Conservation (phyloP, 2,329 filamentous ascomycete genomes). For the Arthrobotrys sinensis region DNA sequence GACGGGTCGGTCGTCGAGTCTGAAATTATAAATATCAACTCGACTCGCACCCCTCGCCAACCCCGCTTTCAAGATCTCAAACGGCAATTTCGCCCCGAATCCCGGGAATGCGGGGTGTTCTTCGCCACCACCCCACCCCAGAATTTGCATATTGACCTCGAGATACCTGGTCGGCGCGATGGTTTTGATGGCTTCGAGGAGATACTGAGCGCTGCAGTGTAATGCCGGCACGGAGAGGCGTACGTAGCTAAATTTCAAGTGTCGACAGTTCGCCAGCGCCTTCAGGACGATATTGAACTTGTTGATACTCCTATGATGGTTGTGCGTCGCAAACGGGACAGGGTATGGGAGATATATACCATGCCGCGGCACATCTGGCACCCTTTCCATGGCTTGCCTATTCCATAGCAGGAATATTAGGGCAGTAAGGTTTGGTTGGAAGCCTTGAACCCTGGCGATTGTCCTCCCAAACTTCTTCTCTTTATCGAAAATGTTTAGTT, state of each 20-base stretch:
- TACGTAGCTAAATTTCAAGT: conserved; percentile 43
- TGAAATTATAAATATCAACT: conserved; percentile 46
- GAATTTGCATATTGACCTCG: conserved; percentile 45
- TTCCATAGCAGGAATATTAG: conserved; percentile 47
- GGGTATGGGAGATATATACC: conserved; percentile 38
- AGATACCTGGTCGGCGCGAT: conserved; percentile 54
- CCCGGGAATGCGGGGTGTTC: conserved; percentile 33
- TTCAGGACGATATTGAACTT: conserved; percentile 42
- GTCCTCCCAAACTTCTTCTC: conserved; percentile 27
- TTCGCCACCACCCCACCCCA: conserved; percentile 38
- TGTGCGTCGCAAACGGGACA: conserved; percentile 21
- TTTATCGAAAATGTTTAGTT: conserved; percentile 38
- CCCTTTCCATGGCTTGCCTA: conserved; percentile 41
- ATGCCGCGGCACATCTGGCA: conserved; percentile 23
- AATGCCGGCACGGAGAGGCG: conserved; percentile 36
- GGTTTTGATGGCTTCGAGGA: conserved; percentile 34
- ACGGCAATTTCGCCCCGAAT: conserved; percentile 36
- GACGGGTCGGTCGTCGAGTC: conserved; percentile 27
- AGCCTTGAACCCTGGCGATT: conserved; percentile 29
- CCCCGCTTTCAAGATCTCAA: conserved; percentile 35
- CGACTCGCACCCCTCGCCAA: conserved; percentile 41
- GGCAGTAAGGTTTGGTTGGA: conserved; percentile 38
- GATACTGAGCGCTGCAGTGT: conserved; percentile 8
- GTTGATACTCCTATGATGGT: conserved; percentile 37
- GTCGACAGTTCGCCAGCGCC: conserved; percentile 34